Percentiles rank a stretch among this genome's conserved stretches.
Evolutionary conservation across 805 yeast species (phyloP).

Genomic region (Starmerella bombi): DNA sequence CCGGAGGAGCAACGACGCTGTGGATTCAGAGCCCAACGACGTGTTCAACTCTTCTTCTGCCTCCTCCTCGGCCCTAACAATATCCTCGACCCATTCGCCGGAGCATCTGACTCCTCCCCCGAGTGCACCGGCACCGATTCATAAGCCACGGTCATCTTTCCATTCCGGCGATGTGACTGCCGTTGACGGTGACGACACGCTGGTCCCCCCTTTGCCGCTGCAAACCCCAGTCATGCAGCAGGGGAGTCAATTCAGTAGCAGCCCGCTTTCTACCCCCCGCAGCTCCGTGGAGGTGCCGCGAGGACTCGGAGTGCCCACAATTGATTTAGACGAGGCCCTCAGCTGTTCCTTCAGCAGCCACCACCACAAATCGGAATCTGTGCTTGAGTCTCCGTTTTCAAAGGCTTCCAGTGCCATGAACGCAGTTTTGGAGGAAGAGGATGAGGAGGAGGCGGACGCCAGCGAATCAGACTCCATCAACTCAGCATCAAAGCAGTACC

Average conservation of each 20-base stretch:
- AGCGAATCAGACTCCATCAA: conserved; percentile 8
- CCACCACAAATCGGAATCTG: conserved; percentile 12
- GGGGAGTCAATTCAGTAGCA: background rate
- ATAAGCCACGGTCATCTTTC: background rate
- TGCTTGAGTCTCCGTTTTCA: conserved; percentile 20
- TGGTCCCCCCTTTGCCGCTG: background rate
- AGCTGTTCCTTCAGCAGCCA: conserved; percentile 16
- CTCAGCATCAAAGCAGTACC: conserved; percentile 3
- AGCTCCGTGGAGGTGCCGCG: background rate
- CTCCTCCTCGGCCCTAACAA: background rate
- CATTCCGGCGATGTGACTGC: background rate
- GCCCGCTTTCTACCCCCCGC: background rate
- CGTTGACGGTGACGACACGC: conserved; percentile 3
- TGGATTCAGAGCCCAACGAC: background rate
- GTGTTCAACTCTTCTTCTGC: background rate
- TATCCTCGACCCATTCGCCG: background rate
- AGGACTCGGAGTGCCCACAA: conserved; percentile 13
- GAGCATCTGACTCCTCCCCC: background rate
- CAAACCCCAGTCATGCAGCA: background rate
- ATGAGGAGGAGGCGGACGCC: conserved; percentile 10
- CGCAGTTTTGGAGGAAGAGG: conserved; percentile 23
- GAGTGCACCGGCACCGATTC: background rate
- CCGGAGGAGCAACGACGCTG: conserved; percentile 6
- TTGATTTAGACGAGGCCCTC: conserved; percentile 22
- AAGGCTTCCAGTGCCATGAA: conserved; percentile 16